Percentiles rank a stretch among this genome's conserved stretches.
Evolutionary conservation across 257 asterid genomes (phyloP).

Genomic region (Anisodus acutangulus): DNA sequence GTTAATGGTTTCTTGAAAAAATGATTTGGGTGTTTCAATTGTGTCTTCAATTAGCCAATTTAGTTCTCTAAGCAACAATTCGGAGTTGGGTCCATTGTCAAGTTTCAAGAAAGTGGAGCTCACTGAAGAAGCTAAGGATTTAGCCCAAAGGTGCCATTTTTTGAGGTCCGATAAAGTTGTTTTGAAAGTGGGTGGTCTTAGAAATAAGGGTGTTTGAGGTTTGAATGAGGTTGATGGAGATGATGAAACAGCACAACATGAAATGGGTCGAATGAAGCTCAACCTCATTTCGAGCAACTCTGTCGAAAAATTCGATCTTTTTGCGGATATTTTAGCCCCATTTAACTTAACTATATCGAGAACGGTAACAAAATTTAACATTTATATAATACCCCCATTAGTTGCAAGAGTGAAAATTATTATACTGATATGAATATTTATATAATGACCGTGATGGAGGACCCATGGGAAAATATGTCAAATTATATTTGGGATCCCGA

Average conservation of each 20-base stretch:
- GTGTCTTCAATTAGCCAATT: conserved; percentile 82
- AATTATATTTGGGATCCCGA: no score
- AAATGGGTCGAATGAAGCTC: conserved; percentile 37
- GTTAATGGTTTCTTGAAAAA: conserved; percentile 30
- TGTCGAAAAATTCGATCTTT: background rate
- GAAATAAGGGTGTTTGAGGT: conserved; percentile 67
- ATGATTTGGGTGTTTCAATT: conserved; percentile 45
- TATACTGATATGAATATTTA: no score
- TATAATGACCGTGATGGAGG: no score
- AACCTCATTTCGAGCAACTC: background rate
- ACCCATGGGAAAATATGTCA: no score
- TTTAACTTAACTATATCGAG: background rate
- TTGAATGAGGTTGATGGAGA: conserved; percentile 26
- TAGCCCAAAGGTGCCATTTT: conserved; percentile 83
- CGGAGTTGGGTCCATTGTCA: conserved; percentile 79
- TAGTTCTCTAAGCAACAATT: conserved; percentile 70
- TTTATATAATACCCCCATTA: no score
- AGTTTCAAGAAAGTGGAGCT: conserved; percentile 63
- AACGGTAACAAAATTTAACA: no score
- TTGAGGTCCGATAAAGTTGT: conserved; percentile 57
- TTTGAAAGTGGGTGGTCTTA: conserved; percentile 58
- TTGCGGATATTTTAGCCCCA: background rate
- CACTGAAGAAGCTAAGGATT: conserved; percentile 53
- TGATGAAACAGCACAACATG: conserved; percentile 47
- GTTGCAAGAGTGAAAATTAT: no score